A percentile compares a stretch with the other conserved stretches of the same genome.
These are phyloP conservation scores for Cyclotella choctawhatcheeana DNA, from an alignment of 108 stramenopile species.

Conservation along the genomic window DNA sequence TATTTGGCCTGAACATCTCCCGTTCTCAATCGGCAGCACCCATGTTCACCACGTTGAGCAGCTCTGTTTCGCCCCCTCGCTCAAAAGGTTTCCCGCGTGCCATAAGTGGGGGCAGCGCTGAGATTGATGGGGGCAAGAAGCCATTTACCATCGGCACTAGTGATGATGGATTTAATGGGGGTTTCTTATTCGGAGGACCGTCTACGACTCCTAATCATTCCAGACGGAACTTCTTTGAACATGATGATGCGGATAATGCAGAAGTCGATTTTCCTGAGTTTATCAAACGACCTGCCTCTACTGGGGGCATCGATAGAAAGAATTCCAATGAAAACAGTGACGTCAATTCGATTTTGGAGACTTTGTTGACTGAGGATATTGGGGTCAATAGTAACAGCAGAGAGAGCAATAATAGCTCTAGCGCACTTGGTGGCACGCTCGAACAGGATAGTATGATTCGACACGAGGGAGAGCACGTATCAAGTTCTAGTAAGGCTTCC, in stretches of 20 bases:
- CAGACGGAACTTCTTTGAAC: slow-evolving; percentile 15
- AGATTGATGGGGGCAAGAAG: neutral
- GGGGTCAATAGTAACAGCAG: neutral
- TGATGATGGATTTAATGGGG: neutral
- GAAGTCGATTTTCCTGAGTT: slow-evolving; percentile 41
- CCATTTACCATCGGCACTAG: neutral
- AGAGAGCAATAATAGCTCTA: neutral
- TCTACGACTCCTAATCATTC: slow-evolving; percentile 14
- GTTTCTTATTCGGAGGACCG: slow-evolving; percentile 9
- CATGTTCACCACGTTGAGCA: slow-evolving; percentile 30
- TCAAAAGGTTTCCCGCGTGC: slow-evolving; percentile 39
- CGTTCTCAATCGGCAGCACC: slow-evolving; percentile 66
- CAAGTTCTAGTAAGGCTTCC: slow-evolving; percentile 14
- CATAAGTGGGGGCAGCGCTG: neutral
- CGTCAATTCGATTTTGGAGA: slow-evolving; percentile 55
- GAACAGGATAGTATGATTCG: slow-evolving; percentile 18
- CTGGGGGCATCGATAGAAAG: slow-evolving; percentile 59
- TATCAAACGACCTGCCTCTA: slow-evolving; percentile 64
- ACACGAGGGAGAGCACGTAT: slow-evolving; percentile 8
- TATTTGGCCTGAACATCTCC: slow-evolving; percentile 52
- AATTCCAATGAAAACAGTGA: slow-evolving; percentile 22
- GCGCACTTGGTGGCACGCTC: neutral
- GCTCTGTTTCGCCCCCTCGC: slow-evolving; percentile 28
- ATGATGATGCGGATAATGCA: slow-evolving; percentile 21
- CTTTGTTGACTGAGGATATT: slow-evolving; percentile 29